A percentile compares a stretch with the other conserved stretches of the same genome.
phyloP scores from a whole-genome alignment of 108 stramenopile genomes.

The Nannochloropsis oceanica region DNA sequence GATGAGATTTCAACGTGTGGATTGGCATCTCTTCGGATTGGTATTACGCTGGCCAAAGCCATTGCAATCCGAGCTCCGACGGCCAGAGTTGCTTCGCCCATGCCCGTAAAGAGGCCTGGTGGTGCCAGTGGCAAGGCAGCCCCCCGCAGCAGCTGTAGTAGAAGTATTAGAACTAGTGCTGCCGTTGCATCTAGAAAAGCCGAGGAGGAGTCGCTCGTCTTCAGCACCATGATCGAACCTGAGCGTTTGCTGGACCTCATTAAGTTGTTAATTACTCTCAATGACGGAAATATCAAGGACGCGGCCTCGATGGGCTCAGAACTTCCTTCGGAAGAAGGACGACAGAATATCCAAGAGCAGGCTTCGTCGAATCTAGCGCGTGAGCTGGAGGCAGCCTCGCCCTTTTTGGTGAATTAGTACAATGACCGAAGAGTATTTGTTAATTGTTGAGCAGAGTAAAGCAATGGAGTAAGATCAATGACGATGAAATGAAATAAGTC shows the following conservation, averaged over 20 bases:
- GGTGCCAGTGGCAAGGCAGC: not conserved
- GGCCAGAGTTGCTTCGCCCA: not conserved
- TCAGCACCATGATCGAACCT: not conserved
- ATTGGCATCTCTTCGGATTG: not conserved
- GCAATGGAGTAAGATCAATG: too few species aligned
- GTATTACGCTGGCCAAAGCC: not conserved
- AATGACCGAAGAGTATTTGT: too few species aligned
- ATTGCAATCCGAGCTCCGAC: not conserved
- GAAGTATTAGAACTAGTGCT: not conserved
- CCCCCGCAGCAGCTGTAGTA: not conserved
- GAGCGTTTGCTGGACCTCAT: not conserved
- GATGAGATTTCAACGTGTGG: not conserved
- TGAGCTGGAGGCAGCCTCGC: too few species aligned
- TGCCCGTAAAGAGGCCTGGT: not conserved
- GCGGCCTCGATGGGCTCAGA: too few species aligned
- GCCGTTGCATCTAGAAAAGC: too few species aligned
- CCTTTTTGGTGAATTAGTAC: too few species aligned
- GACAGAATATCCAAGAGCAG: too few species aligned
- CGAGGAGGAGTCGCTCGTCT: not conserved
- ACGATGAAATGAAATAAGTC: too few species aligned
- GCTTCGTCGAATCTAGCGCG: too few species aligned
- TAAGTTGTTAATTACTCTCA: not conserved
- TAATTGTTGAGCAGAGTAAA: too few species aligned
- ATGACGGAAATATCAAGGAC: not conserved
- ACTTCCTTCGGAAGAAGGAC: too few species aligned